Evolutionary conservation across 192 early-diverging fungal genomes (phyloP), one percentile per base, ranked within the genome.

Genomic region (Spizellomyces punctatus): DNA sequence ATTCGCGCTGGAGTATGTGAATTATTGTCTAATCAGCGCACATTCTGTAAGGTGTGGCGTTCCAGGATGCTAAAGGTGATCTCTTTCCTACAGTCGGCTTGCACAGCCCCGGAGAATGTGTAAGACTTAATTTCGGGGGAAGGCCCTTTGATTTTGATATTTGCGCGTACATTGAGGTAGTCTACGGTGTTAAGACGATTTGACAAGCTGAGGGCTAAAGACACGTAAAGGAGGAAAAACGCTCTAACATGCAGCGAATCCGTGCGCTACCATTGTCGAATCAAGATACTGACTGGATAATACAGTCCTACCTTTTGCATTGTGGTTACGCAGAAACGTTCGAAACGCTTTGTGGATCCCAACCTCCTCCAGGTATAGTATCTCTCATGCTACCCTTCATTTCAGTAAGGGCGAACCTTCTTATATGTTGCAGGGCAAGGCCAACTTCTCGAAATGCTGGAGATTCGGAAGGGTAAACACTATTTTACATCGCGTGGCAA

Each of bases 41-140:
- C 50, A 36, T 36, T 0, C 27, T 36, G 27, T 36, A 12, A 54
- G 50, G 50, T n/a, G 17, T 19, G 1, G 59, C 59, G 4, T 61
- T 61, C 59, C 36, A 17, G 14, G 59, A 41, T 6, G 59, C 10
- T 16, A 61, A 16, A 61, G 59, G 59, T 4, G 14, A 16, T 17
- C 59, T 61, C 14, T 61, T 16, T 41, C 59, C 59, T 17, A 61
- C 36, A 41, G 36, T 61, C 36, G 59, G 59, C 14, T 41, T 61
- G 59, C 59, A 61, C 42, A 42, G 17, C 36, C 16, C 17, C 5
- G 59, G 42, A 27, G 59, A 61, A 41, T 17, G 17, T 5, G 36
- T 61, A 6, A 27, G 5, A 41, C 36, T 16, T 6, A 61, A 61
- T 9, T 61, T 61, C 36, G 59, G 59, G 42, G 17, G 42, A 27